Evolutionary conservation across 2,329 filamentous ascomycete genomes (phyloP).

Genomic region (Aureobasidium sp.): DNA sequence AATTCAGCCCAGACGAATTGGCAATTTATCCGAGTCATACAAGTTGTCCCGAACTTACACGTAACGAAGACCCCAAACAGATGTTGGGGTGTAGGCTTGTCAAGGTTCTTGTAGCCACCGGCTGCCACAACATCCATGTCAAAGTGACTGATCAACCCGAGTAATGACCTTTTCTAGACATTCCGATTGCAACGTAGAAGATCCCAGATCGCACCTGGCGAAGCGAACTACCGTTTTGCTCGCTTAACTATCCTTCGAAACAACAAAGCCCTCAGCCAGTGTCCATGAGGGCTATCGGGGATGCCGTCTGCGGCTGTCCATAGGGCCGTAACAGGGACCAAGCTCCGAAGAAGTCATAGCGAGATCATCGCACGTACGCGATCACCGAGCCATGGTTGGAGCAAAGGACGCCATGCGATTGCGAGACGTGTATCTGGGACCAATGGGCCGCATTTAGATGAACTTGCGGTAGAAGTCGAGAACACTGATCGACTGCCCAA

Average conservation of each 20-base stretch:
- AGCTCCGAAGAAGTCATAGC: not conserved
- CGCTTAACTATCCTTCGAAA: not conserved
- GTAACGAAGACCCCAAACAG: not conserved
- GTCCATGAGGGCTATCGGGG: not conserved
- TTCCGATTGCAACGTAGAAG: not conserved
- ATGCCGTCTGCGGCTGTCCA: constrained; percentile 1
- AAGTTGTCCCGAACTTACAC: not conserved
- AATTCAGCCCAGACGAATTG: not conserved
- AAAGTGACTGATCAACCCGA: constrained; percentile 1
- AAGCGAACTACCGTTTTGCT: not conserved
- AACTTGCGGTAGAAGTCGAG: not conserved
- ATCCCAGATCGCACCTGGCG: not conserved
- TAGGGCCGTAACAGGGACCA: not conserved
- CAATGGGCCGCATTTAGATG: not conserved
- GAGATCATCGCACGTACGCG: not conserved
- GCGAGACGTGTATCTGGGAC: not conserved
- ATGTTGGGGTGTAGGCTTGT: not conserved
- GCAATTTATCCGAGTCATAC: not conserved
- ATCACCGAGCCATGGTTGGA: not conserved
- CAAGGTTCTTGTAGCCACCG: not conserved
- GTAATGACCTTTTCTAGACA: not conserved
- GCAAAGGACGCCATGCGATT: not conserved
- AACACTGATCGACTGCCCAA: not conserved
- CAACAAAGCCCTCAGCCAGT: not conserved
- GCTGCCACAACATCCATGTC: not conserved